Base-by-base conservation (phyloP, 2,329 filamentous ascomycete species). In the Botrytis deweyae region DNA sequence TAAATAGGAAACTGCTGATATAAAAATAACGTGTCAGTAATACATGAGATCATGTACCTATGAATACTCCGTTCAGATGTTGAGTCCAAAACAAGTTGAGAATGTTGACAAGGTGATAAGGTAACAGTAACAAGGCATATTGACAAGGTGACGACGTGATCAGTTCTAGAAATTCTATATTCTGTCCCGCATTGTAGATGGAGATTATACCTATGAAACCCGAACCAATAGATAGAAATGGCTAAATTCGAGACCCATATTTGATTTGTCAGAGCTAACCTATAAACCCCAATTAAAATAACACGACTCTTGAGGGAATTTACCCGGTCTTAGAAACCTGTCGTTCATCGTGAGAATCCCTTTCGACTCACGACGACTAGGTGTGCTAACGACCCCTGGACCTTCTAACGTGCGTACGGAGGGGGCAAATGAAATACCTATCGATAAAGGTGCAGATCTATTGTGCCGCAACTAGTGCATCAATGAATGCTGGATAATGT, bases 221-320 rank as follows among this genome's bases (percentile, higher is more conserved):
- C 38, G 33, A 42, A 52, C 65, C 65, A 68, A 68, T 68, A 55
- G 64, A 67, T 67, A 12, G 36, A 52, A 25, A 66, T 38, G 64
- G 33, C 20, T 18, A 52, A 67, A n/a, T n/a, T 10, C 65, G 18
- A 40, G 46, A 68, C 65, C 46, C 66, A 33, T 58, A 33, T 68
- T 68, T 68, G 25, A 58, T 68, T 68, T 58, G 9, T 68, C 52
- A 68, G 66, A 58, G 16, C 46, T 68, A 55, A 58, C 36, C 10
- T 40, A 29, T 25, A 20, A 36, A 42, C 33, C 8, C 16, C 36
- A 55, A 68, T 40, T 9, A 22, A 55, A 38, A 62, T 62, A 40
- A 40, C 22, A 38, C 20, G 8, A 14, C 14, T 38, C 14, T 12
- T 12, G 18, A 67, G 29, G 64, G 46, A 29, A 55, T 67, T 40